Evolutionary conservation across 2,329 filamentous ascomycete species (phyloP), one percentile per base, ranked within the genome.

Genomic region (Fusarium sp.): DNA sequence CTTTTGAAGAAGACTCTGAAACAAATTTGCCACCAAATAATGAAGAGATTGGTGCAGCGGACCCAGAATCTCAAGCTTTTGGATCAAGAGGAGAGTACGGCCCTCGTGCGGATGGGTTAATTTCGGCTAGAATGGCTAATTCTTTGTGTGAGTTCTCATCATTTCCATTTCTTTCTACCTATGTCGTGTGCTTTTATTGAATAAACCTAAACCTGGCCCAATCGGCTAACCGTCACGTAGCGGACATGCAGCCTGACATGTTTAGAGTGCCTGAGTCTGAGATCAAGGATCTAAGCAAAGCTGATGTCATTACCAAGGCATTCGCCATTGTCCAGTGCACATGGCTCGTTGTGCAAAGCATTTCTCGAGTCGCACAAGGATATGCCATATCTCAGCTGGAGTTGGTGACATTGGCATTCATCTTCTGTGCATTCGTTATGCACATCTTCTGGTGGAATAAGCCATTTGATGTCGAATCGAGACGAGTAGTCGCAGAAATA

Each of bases 181-280:
- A 6, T 32, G 3, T 30, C 9, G 7, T 15, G 23, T 10, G 27
- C 17, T 17, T 7, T 15, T 35, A 6, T 37, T 17, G 4, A 18
- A 18, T 9, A 18, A 18, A 4, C 2, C 6, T 17, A 17, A 9
- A 23, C 23, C 17, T 30, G 13, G 2, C 4, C n/a, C 7, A 44
- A 26, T 23, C 1, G 8, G 20, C 45, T 48, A 17, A 18, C 6
- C 4, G 6, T 9, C 2, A 11, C 5, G 4, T 2, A 54, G 37
- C 6, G 3, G 40, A 45, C 0, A 14, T 23, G 0, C 1, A n/a
- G 4, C 17, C 17, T 7, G 14, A 18, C 1, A 8, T 14, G 3
- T 3, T 33, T 1, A 56, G 18, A 7, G 30, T 37, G 2, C 14
- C 27, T 1, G 27, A 42, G 7, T 1, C 3, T 7, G 56, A 59